These are phyloP conservation scores for Diutina pseudorugosa DNA, from an alignment of 1,139 yeast species.

Conservation along the genomic window DNA sequence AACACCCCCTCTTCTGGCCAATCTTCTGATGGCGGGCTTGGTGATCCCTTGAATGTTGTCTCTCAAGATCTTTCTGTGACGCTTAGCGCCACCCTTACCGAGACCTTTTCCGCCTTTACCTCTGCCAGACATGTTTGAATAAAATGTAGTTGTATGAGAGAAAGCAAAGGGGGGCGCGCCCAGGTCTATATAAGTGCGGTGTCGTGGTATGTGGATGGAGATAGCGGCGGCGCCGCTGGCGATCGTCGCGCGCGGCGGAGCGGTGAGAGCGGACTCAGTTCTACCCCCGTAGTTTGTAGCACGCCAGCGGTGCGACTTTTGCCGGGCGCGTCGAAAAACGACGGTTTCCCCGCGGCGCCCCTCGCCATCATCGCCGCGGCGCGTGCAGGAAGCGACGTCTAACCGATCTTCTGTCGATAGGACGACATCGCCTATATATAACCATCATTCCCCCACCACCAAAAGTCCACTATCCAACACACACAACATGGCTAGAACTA, in stretches of 20 bases:
- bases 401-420: too few relatives aligned
- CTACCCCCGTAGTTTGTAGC: neutral
- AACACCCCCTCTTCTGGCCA: constrained; percentile 99
- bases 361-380: neutral
- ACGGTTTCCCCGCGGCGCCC: neutral
- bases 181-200: neutral
- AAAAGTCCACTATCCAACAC: neutral
- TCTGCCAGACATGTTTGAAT: constrained; percentile 82
- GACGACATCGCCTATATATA: too few relatives aligned
- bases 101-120: constrained; percentile 99
- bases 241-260: neutral
- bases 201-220: too few relatives aligned
- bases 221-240: neutral
- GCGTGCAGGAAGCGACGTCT: neutral
- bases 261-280: neutral
- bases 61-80: constrained; percentile 99
- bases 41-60: constrained; percentile 99
- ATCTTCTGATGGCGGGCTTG: constrained; percentile 99
- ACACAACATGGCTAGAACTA: constrained; percentile 84
- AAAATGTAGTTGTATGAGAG: neutral
- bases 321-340: neutral
- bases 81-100: constrained; percentile 99
- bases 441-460: neutral
- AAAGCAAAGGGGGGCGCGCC: neutral
- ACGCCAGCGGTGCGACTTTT: neutral